Conservation (phyloP, 2,329 filamentous ascomycete genomes). For the Pestalotiopsis sp. region DNA sequence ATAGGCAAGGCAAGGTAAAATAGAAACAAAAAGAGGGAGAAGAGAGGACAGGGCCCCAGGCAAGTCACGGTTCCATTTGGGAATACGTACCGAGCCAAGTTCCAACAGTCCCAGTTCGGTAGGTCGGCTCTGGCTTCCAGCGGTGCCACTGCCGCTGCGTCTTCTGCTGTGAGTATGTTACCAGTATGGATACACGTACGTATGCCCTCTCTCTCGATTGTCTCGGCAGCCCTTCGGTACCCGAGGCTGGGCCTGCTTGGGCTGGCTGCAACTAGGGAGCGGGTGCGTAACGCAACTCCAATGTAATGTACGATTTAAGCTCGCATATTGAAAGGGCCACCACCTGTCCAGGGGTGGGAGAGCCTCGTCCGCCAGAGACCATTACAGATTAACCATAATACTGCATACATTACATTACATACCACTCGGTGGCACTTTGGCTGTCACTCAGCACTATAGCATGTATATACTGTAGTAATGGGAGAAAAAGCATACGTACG, state of each 20-base stretch:
- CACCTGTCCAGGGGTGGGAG: background rate
- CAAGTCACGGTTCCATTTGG: too few relatives aligned
- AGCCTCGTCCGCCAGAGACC: background rate
- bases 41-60: background rate
- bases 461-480: too few relatives aligned
- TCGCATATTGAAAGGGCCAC: background rate
- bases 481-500: too few relatives aligned
- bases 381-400: background rate
- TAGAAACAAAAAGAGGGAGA: slow-evolving; percentile 6
- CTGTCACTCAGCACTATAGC: too few relatives aligned
- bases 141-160: background rate
- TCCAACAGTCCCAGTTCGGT: slow-evolving; percentile 2
- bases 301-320: slow-evolving; percentile 8
- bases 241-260: background rate
- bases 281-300: slow-evolving; percentile 7
- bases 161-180: too few relatives aligned
- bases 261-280: background rate
- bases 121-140: background rate
- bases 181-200: background rate
- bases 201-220: background rate
- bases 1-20: slow-evolving; percentile 8
- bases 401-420: background rate
- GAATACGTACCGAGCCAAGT: background rate
- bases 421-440: too few relatives aligned
- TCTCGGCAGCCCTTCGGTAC: too few relatives aligned